Evolutionary conservation across 2,329 filamentous ascomycete genomes (phyloP).

Genomic region (Trichoderma sp.): DNA sequence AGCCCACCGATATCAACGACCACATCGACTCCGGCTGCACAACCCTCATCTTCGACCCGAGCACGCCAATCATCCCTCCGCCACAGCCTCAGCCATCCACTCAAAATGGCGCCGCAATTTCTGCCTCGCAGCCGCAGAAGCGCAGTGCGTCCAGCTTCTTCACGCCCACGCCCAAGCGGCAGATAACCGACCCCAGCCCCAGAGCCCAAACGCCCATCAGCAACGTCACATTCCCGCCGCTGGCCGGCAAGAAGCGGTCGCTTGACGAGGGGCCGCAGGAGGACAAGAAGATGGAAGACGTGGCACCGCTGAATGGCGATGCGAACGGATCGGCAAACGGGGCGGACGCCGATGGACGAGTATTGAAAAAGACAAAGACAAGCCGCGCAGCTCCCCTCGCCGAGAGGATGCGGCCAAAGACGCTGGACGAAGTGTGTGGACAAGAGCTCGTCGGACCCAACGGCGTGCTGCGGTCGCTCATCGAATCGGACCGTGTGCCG

Average conservation of each 20-base stretch:
- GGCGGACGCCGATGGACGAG: constrained; percentile 43
- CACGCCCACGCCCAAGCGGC: constrained; percentile 62
- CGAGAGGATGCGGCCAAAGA: constrained; percentile 87
- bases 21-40: constrained; percentile 87
- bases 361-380: constrained; percentile 68
- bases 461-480: constrained; percentile 84
- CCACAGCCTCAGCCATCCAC: constrained; percentile 41
- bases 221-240: constrained; percentile 40
- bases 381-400: constrained; percentile 80
- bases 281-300: constrained; percentile 4
- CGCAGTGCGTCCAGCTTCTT: constrained; percentile 63
- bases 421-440: constrained; percentile 83
- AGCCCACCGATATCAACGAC: constrained; percentile 76
- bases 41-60: constrained; percentile 62
- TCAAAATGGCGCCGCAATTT: constrained; percentile 32
- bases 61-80: constrained; percentile 36
- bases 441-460: constrained; percentile 86
- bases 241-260: constrained; percentile 52
- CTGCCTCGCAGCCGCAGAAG: constrained; percentile 52
- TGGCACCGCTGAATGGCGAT: constrained; percentile 14
- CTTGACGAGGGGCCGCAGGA: constrained; percentile 50
- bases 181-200: constrained; percentile 38
- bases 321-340: constrained; percentile 21
- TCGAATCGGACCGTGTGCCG: constrained; percentile 82
- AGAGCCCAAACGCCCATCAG: constrained; percentile 41